Conservation (phyloP, 1,284 basidiomycete species). For the Irpex sp. region DNA sequence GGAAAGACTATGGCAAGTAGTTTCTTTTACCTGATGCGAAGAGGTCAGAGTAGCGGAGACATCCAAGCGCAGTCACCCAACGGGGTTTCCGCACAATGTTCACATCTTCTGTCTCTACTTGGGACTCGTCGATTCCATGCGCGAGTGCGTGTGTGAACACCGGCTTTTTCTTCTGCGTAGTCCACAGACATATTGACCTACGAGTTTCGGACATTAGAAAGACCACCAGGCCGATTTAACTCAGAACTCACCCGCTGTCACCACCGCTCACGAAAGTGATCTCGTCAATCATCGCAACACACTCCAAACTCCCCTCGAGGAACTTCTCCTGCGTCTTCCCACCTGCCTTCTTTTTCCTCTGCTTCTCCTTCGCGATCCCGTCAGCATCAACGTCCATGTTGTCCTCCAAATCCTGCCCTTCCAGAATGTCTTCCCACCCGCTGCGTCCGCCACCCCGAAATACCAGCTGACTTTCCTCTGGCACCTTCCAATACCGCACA, state of each 20-base stretch:
- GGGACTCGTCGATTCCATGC: constrained; percentile 78
- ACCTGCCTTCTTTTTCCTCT: constrained; percentile 32
- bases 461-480: constrained; percentile 94
- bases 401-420: constrained; percentile 68
- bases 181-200: constrained; percentile 91
- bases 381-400: constrained; percentile 37
- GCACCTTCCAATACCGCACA: constrained; percentile 93
- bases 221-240: constrained; percentile 13
- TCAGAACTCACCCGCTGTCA: constrained; percentile 78
- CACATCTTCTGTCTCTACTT: constrained; percentile 68
- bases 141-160: constrained; percentile 82
- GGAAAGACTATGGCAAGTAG: background rate
- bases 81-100: constrained; percentile 67
- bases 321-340: constrained; percentile 41
- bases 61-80: constrained; percentile 87
- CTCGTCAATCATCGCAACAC: constrained; percentile 93
- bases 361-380: constrained; percentile 34
- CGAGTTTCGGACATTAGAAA: background rate
- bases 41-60: constrained; percentile 85
- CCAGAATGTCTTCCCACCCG: constrained; percentile 74
- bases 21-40: constrained; percentile 76
- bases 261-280: constrained; percentile 91
- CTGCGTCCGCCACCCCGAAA: constrained; percentile 90
- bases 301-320: constrained; percentile 90
- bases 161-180: constrained; percentile 94